Evolutionary conservation across 2,329 filamentous ascomycete genomes (phyloP), one percentile per base, ranked within the genome.

Genomic region (Ilyonectria destructans): DNA sequence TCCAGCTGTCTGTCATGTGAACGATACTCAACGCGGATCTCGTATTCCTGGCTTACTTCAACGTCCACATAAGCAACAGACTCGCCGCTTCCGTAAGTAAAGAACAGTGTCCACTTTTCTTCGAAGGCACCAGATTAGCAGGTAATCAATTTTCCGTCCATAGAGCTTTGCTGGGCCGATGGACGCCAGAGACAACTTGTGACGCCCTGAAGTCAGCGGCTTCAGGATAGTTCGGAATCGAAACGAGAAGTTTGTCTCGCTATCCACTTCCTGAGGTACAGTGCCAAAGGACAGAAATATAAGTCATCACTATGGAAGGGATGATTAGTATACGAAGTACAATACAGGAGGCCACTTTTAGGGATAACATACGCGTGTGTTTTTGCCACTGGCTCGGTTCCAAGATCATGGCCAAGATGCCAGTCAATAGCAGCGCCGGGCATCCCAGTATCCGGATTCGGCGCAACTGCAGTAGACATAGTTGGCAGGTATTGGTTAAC

Each of bases 1-100:
- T 51, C 15, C 12, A 51, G 48, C 17, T 51, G 48, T 31, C 48
- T 23, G 9, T 51, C 48, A 9, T 51, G 48, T 26, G 48, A 51
- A 23, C 15, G 7, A 26, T 51, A 51, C 21, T 51, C 19, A 31
- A 51, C 23, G 6, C 48, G 19, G 21, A 51, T 51, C 2, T 31
- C 21, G 23, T 51, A 51, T 2, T 51, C 48, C 2, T n/a, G 21
- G 12, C 48, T 9, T 23, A 21, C 19, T 4, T 13, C 23, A n/a
- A 43, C 8, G 17, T 43, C 40, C 15, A 43, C 8, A 6, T 4
- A n/a, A 8, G 17, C 15, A n/a, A n/a, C 15, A n/a, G 17, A 8
- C 40, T 43, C 40, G 8, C 8, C 15, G n/a, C 40, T 43, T 17
- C 40, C 40, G 15, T 43, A 43, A n/a, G 40, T 43, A n/a, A 43